phyloP scores from a whole-genome alignment of 2,329 filamentous ascomycete genomes.

The Aspergillus clavatus region DNA sequence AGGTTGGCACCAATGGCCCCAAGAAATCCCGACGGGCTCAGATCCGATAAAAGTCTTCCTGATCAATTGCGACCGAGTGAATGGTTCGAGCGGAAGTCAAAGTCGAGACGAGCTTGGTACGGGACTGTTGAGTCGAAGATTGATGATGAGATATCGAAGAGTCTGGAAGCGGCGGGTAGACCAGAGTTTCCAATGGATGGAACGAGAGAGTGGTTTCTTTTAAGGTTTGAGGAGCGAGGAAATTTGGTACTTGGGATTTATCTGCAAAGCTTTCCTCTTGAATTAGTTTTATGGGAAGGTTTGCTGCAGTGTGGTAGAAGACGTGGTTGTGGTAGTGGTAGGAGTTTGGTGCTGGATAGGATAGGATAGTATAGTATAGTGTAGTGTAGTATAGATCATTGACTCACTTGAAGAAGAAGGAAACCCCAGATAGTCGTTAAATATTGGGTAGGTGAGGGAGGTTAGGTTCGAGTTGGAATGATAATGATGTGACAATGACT shows the following conservation, averaged over 20 bases:
- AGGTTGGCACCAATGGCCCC: conserved; percentile 19
- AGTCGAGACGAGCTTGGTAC: conserved; percentile 6
- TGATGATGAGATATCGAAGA: conserved; percentile 18
- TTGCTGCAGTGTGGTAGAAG: neutral
- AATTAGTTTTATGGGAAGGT: neutral
- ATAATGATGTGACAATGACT: neutral
- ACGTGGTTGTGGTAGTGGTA: no score
- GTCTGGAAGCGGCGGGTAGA: conserved; percentile 24
- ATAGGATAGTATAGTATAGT: neutral
- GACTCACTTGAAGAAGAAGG: neutral
- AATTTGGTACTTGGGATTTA: no score
- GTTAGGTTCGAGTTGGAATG: neutral
- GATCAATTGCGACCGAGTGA: conserved; percentile 14
- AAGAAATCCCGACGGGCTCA: conserved; percentile 22
- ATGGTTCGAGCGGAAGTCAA: conserved; percentile 10
- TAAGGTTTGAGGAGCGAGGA: conserved; percentile 1
- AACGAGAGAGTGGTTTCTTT: neutral
- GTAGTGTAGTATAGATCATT: neutral
- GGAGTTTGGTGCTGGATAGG: no score
- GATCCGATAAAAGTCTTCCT: conserved; percentile 23
- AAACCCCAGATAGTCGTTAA: neutral
- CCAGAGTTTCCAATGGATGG: neutral
- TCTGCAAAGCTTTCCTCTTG: neutral
- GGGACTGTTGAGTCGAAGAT: conserved; percentile 1
- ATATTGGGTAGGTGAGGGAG: neutral